Base-by-base conservation (phyloP, 768 basidiomycete genomes). In the Tephrocybe sp. region DNA sequence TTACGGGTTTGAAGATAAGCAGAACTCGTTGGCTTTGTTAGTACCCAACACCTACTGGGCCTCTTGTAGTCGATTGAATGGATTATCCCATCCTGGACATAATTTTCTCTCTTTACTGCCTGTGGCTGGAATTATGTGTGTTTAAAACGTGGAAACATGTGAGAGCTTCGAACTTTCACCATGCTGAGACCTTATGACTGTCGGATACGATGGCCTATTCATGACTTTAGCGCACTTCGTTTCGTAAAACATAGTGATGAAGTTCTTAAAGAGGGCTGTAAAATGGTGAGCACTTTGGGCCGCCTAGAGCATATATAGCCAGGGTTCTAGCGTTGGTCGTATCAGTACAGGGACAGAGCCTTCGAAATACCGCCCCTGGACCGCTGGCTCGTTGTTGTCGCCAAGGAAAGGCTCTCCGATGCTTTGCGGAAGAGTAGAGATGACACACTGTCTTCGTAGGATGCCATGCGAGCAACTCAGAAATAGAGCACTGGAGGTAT, bases 401-500 rank as follows among this genome's bases (percentile, higher is more conserved):
- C 71, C 7, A 73, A 76, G 1, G 62, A 64, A 0, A 54, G 64
- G 21, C 64, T 69, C 28, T 63, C 78, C n/a, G 75, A 80, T 3
- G 76, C 80, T 37, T 57, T 82, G 23, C 71, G 74, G 37, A 73
- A 64, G 51, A 73, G 74, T n/a, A 67, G 73, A 4, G 78, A 79
- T 42, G 67, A 76, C n/a, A 68, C 69, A 23, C 63, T 80, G 4
- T 79, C 77, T 24, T 68, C 74, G 45, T 51, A 45, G 51, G 68
- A 72, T 17, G 72, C 72, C 3, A 66, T 72, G 34, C 56, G 63
- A 41, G 73, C 17, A 24, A 10, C 41, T 17, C 6, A n/a, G 7
- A 20, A 33, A 40, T 26, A 11, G 18, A 18, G 20, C 6, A 36
- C 11, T 17, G n/a, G 30, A 14, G 23, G 28, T 44, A 32, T 10